Conservation (phyloP, 2,329 filamentous ascomycete genomes). For the Curvularia lunata region DNA sequence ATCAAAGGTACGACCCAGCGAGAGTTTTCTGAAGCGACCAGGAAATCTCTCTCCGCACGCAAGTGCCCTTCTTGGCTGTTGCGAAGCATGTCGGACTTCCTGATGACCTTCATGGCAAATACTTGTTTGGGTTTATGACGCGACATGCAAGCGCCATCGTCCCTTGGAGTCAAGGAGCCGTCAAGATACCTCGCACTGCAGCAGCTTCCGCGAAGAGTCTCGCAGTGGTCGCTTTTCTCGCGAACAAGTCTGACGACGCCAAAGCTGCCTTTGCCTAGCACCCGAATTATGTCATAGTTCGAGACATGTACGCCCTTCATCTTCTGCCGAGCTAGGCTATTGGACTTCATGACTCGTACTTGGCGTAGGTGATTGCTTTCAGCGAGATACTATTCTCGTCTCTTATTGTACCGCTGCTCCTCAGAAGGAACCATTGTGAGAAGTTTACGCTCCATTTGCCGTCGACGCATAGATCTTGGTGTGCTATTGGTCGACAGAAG, state of each 20-base stretch:
- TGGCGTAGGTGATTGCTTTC: constrained; percentile 80
- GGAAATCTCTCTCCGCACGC: constrained; percentile 87
- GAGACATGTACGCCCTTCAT: constrained; percentile 61
- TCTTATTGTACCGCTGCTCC: constrained; percentile 62
- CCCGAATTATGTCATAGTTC: constrained; percentile 80
- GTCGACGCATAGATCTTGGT: constrained; percentile 66
- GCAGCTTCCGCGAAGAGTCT: constrained; percentile 20
- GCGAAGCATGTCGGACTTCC: constrained; percentile 89
- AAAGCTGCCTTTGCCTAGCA: constrained; percentile 93
- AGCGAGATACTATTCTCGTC: constrained; percentile 66
- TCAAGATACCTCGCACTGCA: constrained; percentile 20
- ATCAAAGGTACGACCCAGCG: constrained; percentile 89
- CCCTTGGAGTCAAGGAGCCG: constrained; percentile 11
- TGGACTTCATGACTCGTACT: constrained; percentile 71
- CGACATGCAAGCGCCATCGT: not conserved
- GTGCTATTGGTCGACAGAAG: constrained; percentile 62
- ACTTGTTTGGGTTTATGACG: constrained; percentile 58
- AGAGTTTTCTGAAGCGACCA: constrained; percentile 87
- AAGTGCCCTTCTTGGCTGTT: constrained; percentile 93
- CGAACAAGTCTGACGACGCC: constrained; percentile 87
- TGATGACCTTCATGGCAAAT: constrained; percentile 97
- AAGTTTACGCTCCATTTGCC: constrained; percentile 69
- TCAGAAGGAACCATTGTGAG: constrained; percentile 61
- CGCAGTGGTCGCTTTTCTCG: constrained; percentile 57
- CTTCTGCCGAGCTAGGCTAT: constrained; percentile 57